Evolutionary conservation across 345 rosid genomes (phyloP).

Genomic region (Eucalyptus cloeziana): DNA sequence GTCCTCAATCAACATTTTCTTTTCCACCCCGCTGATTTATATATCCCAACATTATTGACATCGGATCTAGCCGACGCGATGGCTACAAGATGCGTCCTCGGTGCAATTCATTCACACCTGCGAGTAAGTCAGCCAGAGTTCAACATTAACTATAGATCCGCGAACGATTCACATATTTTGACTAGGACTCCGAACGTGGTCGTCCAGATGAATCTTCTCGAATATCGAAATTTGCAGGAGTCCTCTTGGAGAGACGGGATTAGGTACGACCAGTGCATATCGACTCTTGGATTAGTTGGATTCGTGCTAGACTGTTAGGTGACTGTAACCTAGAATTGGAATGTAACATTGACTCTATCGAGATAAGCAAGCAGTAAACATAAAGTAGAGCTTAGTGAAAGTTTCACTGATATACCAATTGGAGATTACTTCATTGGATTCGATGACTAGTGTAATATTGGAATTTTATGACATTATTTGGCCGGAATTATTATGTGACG

Average conservation of each 20-base stretch:
- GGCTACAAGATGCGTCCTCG: neutral
- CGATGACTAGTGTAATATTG: neutral
- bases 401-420: neutral
- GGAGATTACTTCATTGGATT: neutral
- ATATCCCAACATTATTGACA: neutral
- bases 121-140: neutral
- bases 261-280: neutral
- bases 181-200: neutral
- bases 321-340: neutral
- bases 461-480: neutral
- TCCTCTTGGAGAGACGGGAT: neutral
- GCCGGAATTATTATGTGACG: rapidly evolving
- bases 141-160: neutral
- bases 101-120: neutral
- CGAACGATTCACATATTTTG: neutral
- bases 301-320: rapidly evolving
- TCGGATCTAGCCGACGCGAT: neutral
- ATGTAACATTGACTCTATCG: neutral
- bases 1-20: neutral
- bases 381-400: neutral
- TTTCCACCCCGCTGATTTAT: neutral
- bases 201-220: neutral
- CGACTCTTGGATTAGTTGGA: neutral
- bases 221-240: neutral
- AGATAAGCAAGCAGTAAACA: neutral